Evolutionary conservation across 2,329 filamentous ascomycete species (phyloP), one percentile per base, ranked within the genome.

Genomic region (Diaporthe amygdali): DNA sequence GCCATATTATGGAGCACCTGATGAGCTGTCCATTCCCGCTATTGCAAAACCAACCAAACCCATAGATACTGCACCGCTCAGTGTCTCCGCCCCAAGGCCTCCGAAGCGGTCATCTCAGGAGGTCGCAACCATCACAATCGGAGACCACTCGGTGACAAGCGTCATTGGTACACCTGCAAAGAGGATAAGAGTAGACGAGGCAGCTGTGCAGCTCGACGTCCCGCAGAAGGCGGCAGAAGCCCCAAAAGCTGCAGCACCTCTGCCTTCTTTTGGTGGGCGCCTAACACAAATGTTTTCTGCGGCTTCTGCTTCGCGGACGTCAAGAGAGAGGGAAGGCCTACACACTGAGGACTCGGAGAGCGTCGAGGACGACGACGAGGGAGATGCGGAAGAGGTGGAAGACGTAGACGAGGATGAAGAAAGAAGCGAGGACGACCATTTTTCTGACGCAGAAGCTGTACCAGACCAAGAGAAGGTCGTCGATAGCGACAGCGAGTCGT

Each of bases 101-200:
- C 86, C 88, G 1, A 92, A 90, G 77, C 87, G 92, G 41, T 82
- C 87, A 2, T 87, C 88, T 1, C 82, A 87, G 34, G 91, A 94
- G 76, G 83, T 91, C 66, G 93, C 93, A 25, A 94, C 92, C 2
- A 93, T 96, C 59, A 95, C 92, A 0, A 89, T 96, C 68, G 93
- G 93, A 1, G 86, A 91, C 73, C 87, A 86, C 55, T 94, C 91
- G 0, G 86, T 90, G 6, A 92, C 89, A 0, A 91, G 90, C 25
- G 86, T 90, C 39, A 86, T 94, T 74, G 92, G 92, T 1, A 88
- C 85, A 63, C 84, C 87, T 63, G 77, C 84, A 5, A 88, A 89
- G 73, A 85, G 81, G 70, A 82, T 79, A 69, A 81, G 82, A 56
- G 80, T 81, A 51, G 83, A 84, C 22, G 81, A 84, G 56, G 80